Conservation (phyloP, 495 filamentous ascomycete species). For the Lophiostoma macrostomum region DNA sequence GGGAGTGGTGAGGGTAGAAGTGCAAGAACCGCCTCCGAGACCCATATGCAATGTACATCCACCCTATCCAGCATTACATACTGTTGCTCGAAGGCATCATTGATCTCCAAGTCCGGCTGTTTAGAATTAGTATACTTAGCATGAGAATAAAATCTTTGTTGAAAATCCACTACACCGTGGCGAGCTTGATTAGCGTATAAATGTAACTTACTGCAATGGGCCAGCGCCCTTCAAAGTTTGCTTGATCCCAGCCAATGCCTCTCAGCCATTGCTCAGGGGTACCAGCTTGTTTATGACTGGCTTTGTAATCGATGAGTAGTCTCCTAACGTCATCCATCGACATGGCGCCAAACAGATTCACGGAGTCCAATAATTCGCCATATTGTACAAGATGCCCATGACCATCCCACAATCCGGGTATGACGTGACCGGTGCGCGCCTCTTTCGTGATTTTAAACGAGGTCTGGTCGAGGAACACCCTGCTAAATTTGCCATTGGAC, state of each 20-base stretch:
- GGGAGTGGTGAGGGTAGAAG: conserved; percentile 53
- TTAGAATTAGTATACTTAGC: conserved; percentile 21
- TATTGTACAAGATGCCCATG: conserved; percentile 62
- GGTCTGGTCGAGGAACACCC: conserved; percentile 17
- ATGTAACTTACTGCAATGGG: conserved; percentile 57
- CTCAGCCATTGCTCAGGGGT: conserved; percentile 54
- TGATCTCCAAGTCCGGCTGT: conserved; percentile 52
- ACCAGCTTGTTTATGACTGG: conserved; percentile 42
- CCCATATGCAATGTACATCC: conserved; percentile 64
- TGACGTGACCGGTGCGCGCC: conserved; percentile 42
- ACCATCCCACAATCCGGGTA: conserved; percentile 64
- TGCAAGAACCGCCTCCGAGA: conserved; percentile 56
- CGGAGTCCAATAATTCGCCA: conserved; percentile 62
- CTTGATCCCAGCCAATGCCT: conserved; percentile 66
- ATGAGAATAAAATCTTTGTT: neutral
- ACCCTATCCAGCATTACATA: conserved; percentile 67
- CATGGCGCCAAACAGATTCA: conserved; percentile 54
- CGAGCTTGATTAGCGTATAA: too few species aligned
- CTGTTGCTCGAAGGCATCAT: conserved; percentile 47
- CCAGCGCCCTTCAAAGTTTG: conserved; percentile 54
- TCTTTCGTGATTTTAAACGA: conserved; percentile 9
- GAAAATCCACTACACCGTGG: too few species aligned
- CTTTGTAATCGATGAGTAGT: conserved; percentile 49
- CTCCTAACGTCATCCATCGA: conserved; percentile 50
- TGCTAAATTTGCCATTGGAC: conserved; percentile 13